Base-by-base conservation (phyloP, 83 land plant species). In the Picea mariana region DNA sequence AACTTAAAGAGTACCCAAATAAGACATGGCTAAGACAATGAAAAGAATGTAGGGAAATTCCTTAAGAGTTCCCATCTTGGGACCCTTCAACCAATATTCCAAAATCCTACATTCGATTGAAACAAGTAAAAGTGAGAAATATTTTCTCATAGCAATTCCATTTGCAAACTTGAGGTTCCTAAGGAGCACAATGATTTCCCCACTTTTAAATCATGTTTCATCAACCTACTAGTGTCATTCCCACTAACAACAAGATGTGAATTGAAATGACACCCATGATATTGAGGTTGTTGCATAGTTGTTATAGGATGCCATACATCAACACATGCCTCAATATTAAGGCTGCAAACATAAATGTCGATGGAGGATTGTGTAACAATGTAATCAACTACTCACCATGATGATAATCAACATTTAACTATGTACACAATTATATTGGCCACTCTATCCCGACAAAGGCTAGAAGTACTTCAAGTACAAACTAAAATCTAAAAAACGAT, bases 31-130 rank as follows among this genome's bases (percentile, higher is more conserved):
- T 62, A 26, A 11, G 88, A 88, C 26, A 85, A 81, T 12, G 75
- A 68, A 31, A 86, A 55, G 38, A 83, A 4, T 23, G 64, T n/a
- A 2, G 81, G 4, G 31, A 9, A 64, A 81, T 65, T 85, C 82
- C 12, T 94, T 95, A 8, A 63, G 20, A 9, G 38, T 88, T 67
- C 88, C 88, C 16, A 88, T 87, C 15, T 88, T 87, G 9, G 91
- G 88, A 9, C 87, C 86, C 3, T 82, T 55, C 20, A 92, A 83
- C 93, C 94, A 92, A 61, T 69, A 80, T 78, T 88, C 87, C 4
- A 84, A 20, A 15, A 94, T 67, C 69, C 86, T 83, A 68, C 85
- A 83, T 9, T 20, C 65, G 0, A 81, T 61, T 20, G 85, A 84
- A 49, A 86, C 6, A 31, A 90, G 81, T 0, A 90, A 47, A 65